Percentiles rank a stretch among this genome's conserved stretches.
Evolutionary conservation across 768 basidiomycete species (phyloP).

Genomic region (Boletus eberwhitei): DNA sequence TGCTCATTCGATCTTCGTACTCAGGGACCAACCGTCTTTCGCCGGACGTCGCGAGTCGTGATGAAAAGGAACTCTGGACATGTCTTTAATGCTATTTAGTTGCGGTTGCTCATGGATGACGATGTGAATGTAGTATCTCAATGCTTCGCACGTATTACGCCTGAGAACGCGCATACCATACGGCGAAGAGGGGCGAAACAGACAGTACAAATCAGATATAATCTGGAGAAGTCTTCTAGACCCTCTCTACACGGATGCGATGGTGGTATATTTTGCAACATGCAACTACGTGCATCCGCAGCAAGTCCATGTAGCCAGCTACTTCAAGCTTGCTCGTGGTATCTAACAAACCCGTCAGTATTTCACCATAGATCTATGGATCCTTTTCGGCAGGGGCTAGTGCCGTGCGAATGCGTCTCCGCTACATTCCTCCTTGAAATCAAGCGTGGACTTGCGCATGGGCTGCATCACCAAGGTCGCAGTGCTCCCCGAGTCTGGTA

Average conservation of each 20-base stretch:
- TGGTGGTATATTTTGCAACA: slow-evolving; percentile 1
- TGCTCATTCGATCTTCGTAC: slow-evolving; percentile 2
- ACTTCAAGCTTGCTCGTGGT: slow-evolving; percentile 22
- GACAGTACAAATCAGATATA: slow-evolving; percentile 2
- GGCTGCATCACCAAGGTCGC: slow-evolving; percentile 31
- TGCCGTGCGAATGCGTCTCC: slow-evolving; percentile 16
- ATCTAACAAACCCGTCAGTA: slow-evolving; percentile 6
- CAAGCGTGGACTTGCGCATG: slow-evolving; percentile 17
- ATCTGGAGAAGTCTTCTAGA: neutral
- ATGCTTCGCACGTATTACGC: neutral
- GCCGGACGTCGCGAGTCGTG: neutral
- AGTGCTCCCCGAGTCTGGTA: slow-evolving; percentile 28
- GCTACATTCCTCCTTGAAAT: slow-evolving; percentile 18
- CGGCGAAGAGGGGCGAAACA: neutral
- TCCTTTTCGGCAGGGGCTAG: neutral
- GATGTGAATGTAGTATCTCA: neutral
- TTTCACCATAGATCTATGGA: neutral
- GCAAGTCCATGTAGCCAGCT: slow-evolving; percentile 33
- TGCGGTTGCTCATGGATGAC: neutral
- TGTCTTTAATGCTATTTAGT: neutral
- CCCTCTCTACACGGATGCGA: neutral
- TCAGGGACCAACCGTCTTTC: neutral
- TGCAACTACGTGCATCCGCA: slow-evolving; percentile 8
- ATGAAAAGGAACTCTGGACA: too few relatives aligned
- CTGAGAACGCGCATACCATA: neutral